Base-by-base conservation (phyloP, 768 basidiomycete species). In the Termitomyces eurrhizus region DNA sequence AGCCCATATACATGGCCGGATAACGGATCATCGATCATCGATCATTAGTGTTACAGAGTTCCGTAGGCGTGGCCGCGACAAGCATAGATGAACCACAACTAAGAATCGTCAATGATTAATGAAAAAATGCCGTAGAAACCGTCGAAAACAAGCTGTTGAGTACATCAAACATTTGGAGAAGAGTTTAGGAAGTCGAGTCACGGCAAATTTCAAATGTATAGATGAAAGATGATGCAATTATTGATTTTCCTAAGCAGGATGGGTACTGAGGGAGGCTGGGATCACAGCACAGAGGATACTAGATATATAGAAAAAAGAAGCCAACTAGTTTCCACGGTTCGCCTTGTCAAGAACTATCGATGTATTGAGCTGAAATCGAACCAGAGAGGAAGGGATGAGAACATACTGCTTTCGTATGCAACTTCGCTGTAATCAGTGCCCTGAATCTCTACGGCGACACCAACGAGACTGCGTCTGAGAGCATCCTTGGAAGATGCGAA, bases 401-500 rank as follows among this genome's bases (percentile, higher is more conserved):
- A 76, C 87, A 64, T 54, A 95, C 95, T 84, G 54, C 72, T 77
- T 37, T 90, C 86, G 67, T 85, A 77, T 29, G 84, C 79, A 65
- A 97, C 81, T 72, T 98, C 94, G 56, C 76, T 77, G 61, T 60
- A 76, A 48, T 93, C 93, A 48, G 90, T 95, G 59, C 85, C 95
- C 73, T 98, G 95, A 58, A 98, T 80, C 72, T 97, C 94, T 51
- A 83, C 70, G 5, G 83, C 79, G 65, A 97, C 81, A 57, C 95
- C 96, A 29, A 83, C 83, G 33, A 98, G 82, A 36, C 82, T 70
- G 57, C 82, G 84, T 68, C 84, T 83, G 64, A 99, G 75, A 5
- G 88, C 88, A 32, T 93, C 90, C 70, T 85, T 88, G 56, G 95
- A 98, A 18, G 93, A 88, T 3, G 96, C 89, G 75, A 84, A 90